Evolutionary conservation across 192 early-diverging fungal species (phyloP), one percentile per base, ranked within the genome.

Genomic region (Linnemannia elongata): DNA sequence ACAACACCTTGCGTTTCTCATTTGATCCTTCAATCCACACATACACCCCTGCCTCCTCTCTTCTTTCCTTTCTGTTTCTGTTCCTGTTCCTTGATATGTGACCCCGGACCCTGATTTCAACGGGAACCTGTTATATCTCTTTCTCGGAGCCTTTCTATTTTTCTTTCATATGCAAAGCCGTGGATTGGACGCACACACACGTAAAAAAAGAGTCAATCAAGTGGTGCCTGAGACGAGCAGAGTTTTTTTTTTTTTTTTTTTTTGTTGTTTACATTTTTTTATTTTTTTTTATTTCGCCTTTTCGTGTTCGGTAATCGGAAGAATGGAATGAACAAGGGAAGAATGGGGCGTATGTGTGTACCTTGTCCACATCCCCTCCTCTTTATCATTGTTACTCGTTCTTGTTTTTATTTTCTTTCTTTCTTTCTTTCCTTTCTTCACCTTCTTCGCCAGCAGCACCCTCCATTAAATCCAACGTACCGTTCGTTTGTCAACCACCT

Each of bases 211-310:
- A 13, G 47, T 52, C 38, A 38, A 12, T n/a, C 27, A 27, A 63
- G 57, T 33, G 57, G 57, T 10, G 8, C 57, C 57, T 63, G 57
- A 63, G 57, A 63, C 27, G 60, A 63, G 30, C 60, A 66, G 30
- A 66, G 30, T 66, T 66, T 66, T 66, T 66, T 13, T 66, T 33
- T 13, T 30, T n/a, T n/a, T n/a, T 66, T 66, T 66, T 66, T 66
- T 13, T 66, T 33, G 2, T 30, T 63, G 22, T 54, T 55, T 55
- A 6, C n/a, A 15, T 66, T 15, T 66, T 66, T 66, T 66, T 66
- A 13, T 9, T n/a, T 63, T 63, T 63, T 66, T 33, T n/a, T 60
- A 35, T 66, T 27, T 66, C 12, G 2, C 9, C 27, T 30, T 60
- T 3, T 63, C 10, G 7, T 63, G 60, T 63, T 63, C 27, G n/a